These are phyloP conservation scores for Bipolaris oryzae DNA, from an alignment of 2,329 filamentous ascomycete species.

Conservation along the genomic window DNA sequence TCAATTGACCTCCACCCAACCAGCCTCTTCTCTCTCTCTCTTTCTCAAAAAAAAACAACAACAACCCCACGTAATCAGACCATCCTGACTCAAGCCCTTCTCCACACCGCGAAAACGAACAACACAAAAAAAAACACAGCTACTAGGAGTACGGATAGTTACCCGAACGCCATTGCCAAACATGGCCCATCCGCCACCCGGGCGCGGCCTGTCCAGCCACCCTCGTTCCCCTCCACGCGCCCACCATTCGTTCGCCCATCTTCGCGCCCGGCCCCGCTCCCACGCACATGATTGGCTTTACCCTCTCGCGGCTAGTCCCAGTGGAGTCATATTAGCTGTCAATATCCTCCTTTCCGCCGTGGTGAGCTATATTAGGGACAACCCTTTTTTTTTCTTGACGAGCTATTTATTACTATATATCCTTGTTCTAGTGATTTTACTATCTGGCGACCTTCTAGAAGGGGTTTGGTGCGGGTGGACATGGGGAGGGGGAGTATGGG, in stretches of 20 bases:
- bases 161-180: no score
- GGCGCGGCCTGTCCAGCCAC: no score
- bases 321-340: slow-evolving; percentile 19
- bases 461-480: background rate
- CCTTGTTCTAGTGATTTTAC: background rate
- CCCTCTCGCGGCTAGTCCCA: background rate
- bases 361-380: slow-evolving; percentile 20
- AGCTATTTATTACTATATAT: background rate
- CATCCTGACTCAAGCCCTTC: no score
- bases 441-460: background rate
- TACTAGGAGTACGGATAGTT: no score
- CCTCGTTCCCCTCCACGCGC: background rate
- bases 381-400: background rate
- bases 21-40: no score
- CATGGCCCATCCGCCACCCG: background rate
- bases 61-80: background rate
- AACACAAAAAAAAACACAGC: no score
- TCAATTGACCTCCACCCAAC: background rate
- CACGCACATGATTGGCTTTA: background rate
- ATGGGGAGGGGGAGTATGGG: no score
- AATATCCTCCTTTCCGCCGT: background rate
- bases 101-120: no score
- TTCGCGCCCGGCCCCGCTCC: background rate
- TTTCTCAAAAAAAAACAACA: no score
- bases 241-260: background rate